These are phyloP conservation scores for Silene uniflora DNA, from an alignment of 148 eudicot species.

Conservation along the genomic window DNA sequence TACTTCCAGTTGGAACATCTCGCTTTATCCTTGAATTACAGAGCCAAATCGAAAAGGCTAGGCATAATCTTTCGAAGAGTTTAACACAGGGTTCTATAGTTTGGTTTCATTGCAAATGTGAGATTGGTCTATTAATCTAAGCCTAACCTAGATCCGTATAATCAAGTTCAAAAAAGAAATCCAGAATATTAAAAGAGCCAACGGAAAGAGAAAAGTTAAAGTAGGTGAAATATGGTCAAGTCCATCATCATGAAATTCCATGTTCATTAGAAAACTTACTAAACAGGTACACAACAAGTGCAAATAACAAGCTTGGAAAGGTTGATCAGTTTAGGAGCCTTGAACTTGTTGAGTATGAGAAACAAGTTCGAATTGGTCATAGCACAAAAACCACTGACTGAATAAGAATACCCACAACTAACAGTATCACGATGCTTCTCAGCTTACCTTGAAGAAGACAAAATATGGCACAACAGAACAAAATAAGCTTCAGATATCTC, in stretches of 20 bases:
- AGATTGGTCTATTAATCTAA: neutral
- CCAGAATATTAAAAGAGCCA: neutral
- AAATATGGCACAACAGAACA: conserved; percentile 93
- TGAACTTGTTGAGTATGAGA: neutral
- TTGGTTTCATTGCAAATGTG: neutral
- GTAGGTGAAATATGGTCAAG: neutral
- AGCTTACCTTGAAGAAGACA: conserved; percentile 78
- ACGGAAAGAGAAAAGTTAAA: neutral
- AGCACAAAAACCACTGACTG: neutral
- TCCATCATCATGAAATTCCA: neutral
- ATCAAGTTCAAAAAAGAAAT: neutral
- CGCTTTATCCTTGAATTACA: neutral
- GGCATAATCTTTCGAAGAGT: neutral
- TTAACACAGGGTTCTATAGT: neutral
- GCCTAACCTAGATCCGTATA: neutral
- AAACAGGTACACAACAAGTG: neutral
- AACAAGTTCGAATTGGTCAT: neutral
- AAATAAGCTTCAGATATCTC: conserved; percentile 90
- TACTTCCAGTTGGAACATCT: neutral
- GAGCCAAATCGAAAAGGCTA: neutral
- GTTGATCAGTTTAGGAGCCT: neutral
- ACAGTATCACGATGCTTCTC: neutral
- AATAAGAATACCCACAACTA: neutral
- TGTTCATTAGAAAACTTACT: neutral
- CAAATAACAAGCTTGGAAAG: neutral